These are phyloP conservation scores for Aspergillus sp. DNA, from an alignment of 2,329 filamentous ascomycete species.

Conservation along the genomic window DNA sequence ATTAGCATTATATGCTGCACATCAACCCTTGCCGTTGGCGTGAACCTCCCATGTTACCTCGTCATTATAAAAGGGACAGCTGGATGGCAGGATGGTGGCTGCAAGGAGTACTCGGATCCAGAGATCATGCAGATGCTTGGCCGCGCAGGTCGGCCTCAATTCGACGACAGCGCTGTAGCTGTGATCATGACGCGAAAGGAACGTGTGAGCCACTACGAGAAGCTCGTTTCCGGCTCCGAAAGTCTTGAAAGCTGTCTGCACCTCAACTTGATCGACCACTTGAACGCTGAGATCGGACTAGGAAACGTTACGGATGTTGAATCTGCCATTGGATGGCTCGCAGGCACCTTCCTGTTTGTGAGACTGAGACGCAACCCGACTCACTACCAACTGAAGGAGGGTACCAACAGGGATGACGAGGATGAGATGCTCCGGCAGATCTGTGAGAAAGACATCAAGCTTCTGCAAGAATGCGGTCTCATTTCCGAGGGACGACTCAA, in stretches of 20 bases:
- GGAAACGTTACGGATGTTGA: constrained; percentile 65
- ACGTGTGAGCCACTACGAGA: constrained; percentile 65
- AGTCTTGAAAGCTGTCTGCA: constrained; percentile 76
- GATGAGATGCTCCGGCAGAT: constrained; percentile 68
- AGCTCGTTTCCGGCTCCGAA: constrained; percentile 70
- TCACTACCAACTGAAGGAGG: constrained; percentile 65
- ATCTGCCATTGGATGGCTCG: constrained; percentile 71
- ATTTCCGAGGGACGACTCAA: constrained; percentile 53
- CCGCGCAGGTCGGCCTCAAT: constrained; percentile 78
- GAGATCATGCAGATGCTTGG: constrained; percentile 92
- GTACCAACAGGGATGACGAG: constrained; percentile 48
- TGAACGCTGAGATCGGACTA: constrained; percentile 80
- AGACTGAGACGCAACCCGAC: constrained; percentile 67
- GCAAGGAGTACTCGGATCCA: constrained; percentile 73
- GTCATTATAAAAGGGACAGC: constrained; percentile 80
- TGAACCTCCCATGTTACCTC: constrained; percentile 80
- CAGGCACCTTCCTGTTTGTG: constrained; percentile 74
- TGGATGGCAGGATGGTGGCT: constrained; percentile 58
- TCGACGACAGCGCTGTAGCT: constrained; percentile 71
- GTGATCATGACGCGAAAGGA: constrained; percentile 74
- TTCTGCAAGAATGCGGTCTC: constrained; percentile 61
- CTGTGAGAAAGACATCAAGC: constrained; percentile 64
- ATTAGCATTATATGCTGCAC: constrained; percentile 82
- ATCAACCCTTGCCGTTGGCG: constrained; percentile 76
- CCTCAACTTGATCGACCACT: constrained; percentile 73